Evolutionary conservation across 495 filamentous ascomycete genomes (phyloP), one percentile per base, ranked within the genome.

Genomic region (Tuber borchii): DNA sequence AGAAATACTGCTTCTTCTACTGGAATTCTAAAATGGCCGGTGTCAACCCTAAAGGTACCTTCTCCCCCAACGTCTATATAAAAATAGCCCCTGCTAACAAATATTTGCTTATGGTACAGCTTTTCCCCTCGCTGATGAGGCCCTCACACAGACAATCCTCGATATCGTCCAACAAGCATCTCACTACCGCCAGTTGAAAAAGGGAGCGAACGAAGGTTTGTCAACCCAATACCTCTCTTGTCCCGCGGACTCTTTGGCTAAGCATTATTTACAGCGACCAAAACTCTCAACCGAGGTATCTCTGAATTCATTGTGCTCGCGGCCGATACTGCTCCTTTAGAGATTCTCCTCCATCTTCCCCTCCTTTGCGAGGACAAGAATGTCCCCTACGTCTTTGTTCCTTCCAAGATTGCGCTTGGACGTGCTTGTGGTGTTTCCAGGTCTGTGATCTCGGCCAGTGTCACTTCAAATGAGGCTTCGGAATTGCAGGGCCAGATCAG

Each of bases 401-500:
- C 91, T 72, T 82, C 74, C 72, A 88, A 87, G 83, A 89, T 91
- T 69, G 93, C 92, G 42, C 89, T 97, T 19, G 94, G 95, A 68
- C 88, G 93, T 78, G 91, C 91, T 46, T 92, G 90, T 83, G 94
- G 94, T 87, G 94, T 97, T 72, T 90, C 87, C 79, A 87, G 95
- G 51, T 88, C 93, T 68, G 94, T 99, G 56, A 97, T 99, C 80
- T 90, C 92, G 61, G 90, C 89, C 56, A 91, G 88, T 77, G 95
- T 97, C 82, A 97, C 93, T 51, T 93, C 92, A 80, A 98, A 97
- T 87, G 95, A 97, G 86, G 93, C 92, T 20, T 91, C 88, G 74
- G 95, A 97, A 83, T 87, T 98, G 44, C 90, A 90, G 85, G 87
- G 87, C 78, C 93, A 95, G 88, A 97, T 98, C 84, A 87, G 91